Evolutionary conservation across 176 grass and related monocot species (phyloP).

Genomic region (Oryza longistaminata): DNA sequence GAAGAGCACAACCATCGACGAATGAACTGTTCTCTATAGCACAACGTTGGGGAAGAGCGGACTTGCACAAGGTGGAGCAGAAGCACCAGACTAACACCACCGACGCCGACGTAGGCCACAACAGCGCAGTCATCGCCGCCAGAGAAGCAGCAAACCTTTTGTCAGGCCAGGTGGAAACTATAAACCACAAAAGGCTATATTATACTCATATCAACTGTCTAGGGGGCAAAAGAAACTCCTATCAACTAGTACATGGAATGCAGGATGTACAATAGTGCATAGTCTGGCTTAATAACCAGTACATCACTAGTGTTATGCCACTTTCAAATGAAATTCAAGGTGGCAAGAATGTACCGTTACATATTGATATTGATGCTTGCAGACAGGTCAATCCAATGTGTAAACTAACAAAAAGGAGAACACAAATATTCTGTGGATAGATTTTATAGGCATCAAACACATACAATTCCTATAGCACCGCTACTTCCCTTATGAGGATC

Average conservation of each 20-base stretch:
- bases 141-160: background rate
- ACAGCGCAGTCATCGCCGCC: too few species aligned
- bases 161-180: background rate
- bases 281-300: background rate
- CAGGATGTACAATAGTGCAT: background rate
- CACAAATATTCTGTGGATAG: background rate
- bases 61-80: too few species aligned
- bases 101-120: too few species aligned
- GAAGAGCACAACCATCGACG: too few species aligned
- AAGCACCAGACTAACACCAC: too few species aligned
- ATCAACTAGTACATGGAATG: background rate
- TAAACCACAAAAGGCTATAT: background rate
- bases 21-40: too few species aligned
- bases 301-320: background rate
- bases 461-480: background rate
- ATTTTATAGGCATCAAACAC: slow-evolving; percentile 18
- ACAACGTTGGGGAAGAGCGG: too few species aligned
- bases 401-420: background rate
- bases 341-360: background rate
- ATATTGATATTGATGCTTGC: background rate
- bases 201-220: background rate
- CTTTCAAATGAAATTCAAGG: background rate
- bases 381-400: background rate
- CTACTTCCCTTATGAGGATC: background rate
- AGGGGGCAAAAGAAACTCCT: background rate